Evolutionary conservation across 257 asterid species (phyloP), one percentile per base, ranked within the genome.

Genomic region (Primulina tabacum): DNA sequence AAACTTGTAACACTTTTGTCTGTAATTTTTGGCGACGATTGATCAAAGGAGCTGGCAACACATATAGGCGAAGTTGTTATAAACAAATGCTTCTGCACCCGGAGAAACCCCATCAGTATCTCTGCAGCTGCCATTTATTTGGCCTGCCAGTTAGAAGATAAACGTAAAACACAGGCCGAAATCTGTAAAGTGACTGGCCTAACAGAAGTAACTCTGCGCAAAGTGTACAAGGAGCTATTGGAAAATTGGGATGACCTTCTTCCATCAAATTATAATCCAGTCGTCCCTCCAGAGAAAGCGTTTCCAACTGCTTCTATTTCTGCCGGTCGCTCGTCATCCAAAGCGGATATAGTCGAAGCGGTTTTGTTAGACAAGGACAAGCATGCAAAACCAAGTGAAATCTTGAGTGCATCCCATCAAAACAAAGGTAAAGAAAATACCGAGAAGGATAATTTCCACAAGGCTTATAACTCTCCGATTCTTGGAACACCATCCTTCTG

Each of bases 181-280:
- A 93, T 93, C 72, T 93, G 97, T 82, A 93, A 93, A 82, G 99
- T 93, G 18, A 93, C 99, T 0, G 99, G 99, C 71, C 95, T 93
- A 29, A 93, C 97, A 1, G 99, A 93, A 85, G 99, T 90, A 79
- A 93, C 99, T 38, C 82, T 93, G 14, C 92, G 99, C 0, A 93
- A 93, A 80, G 99, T 93, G 37, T 90, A 93, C 83, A 93, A 93
- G 77, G 97, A 93, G 79, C 87, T 93, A 1, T 65, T 93, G 55
- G 99, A 93, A 69, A 93, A 93, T 70, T 90, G 96, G 97, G 96
- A 90, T 29, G 97, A 93, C 80, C 91, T 93, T 8, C 96, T 89
- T 7, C 99, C 99, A 8, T 86, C 96, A 68, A 87, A 89, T 73
- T 93, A 93, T 64, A 89, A 72, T 34, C 99, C 99, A 6, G 95